A percentile compares a stretch with the other conserved stretches of the same genome.
phyloP scores from a whole-genome alignment of 2,329 filamentous ascomycete genomes.

The Teratosphaeria destructans region DNA sequence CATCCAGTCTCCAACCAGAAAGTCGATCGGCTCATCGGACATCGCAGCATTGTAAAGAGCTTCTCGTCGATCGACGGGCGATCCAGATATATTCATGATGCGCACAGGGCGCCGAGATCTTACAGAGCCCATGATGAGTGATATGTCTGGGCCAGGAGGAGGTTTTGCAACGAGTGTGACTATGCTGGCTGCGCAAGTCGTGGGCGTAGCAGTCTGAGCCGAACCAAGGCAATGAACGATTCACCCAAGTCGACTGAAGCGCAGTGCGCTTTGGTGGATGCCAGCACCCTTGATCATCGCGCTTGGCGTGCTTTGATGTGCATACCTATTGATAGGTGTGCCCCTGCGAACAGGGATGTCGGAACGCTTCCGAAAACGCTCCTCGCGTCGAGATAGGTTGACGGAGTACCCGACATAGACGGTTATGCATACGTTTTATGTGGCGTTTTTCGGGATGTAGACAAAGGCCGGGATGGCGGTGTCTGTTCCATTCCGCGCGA shows the following conservation, averaged over 20 bases:
- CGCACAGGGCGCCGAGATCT: background rate
- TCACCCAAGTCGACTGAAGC: background rate
- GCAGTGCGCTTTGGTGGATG: background rate
- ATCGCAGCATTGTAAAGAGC: background rate
- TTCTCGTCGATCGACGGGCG: background rate
- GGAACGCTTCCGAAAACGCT: background rate
- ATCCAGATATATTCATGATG: background rate
- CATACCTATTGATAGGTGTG: background rate
- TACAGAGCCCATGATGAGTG: background rate
- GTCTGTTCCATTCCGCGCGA: background rate
- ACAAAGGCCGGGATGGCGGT: background rate
- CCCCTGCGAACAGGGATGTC: background rate
- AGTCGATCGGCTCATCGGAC: conserved; percentile 24
- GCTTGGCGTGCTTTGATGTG: background rate
- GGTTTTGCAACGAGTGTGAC: background rate
- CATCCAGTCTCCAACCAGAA: conserved; percentile 41
- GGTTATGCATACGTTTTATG: background rate
- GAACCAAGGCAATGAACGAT: background rate
- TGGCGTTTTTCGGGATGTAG: background rate
- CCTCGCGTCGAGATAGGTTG: background rate
- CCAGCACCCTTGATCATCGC: background rate
- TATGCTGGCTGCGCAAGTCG: background rate
- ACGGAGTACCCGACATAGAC: background rate
- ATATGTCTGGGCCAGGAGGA: background rate
- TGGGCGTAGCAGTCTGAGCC: background rate